phyloP scores from a whole-genome alignment of 2,329 filamentous ascomycete species.

The Neurospora sp. region DNA sequence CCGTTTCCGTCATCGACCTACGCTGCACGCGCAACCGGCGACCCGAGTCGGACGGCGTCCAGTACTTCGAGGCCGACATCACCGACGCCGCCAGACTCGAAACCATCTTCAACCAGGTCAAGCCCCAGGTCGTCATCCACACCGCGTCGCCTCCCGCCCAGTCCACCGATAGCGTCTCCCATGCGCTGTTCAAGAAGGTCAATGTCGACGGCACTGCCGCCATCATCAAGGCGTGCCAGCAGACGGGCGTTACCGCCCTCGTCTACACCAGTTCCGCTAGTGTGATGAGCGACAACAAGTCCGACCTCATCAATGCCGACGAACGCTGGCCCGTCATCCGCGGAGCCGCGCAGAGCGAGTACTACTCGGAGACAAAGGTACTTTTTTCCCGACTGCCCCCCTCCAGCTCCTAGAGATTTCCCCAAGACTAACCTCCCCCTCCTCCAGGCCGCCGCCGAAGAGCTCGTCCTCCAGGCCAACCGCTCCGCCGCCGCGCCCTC shows the following conservation, averaged over 20 bases:
- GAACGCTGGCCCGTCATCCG: constrained; percentile 72
- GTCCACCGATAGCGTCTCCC: constrained; percentile 40
- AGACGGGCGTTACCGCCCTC: constrained; percentile 65
- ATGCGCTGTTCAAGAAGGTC: constrained; percentile 64
- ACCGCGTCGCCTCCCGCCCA: constrained; percentile 65
- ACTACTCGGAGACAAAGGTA: constrained; percentile 89
- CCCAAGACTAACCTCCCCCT: not conserved
- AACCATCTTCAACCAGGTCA: constrained; percentile 53
- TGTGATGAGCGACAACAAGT: constrained; percentile 72
- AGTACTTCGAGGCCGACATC: constrained; percentile 71
- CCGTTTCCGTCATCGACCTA: constrained; percentile 64
- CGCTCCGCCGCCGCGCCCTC: constrained; percentile 39
- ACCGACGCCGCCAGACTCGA: constrained; percentile 54
- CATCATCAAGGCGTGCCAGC: constrained; percentile 63
- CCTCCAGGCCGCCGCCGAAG: constrained; percentile 63
- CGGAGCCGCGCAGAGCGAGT: constrained; percentile 61
- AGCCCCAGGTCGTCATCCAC: constrained; percentile 81
- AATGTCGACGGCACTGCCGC: constrained; percentile 81
- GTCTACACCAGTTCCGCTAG: constrained; percentile 89
- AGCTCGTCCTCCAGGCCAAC: constrained; percentile 69
- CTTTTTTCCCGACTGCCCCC: not conserved
- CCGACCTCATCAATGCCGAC: constrained; percentile 73
- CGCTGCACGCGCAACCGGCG: constrained; percentile 61
- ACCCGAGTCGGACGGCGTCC: constrained; percentile 41
- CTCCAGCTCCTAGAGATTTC: not conserved